These are phyloP conservation scores for Fusarium temperatum DNA, from an alignment of 2,329 filamentous ascomycete species.

Conservation along the genomic window DNA sequence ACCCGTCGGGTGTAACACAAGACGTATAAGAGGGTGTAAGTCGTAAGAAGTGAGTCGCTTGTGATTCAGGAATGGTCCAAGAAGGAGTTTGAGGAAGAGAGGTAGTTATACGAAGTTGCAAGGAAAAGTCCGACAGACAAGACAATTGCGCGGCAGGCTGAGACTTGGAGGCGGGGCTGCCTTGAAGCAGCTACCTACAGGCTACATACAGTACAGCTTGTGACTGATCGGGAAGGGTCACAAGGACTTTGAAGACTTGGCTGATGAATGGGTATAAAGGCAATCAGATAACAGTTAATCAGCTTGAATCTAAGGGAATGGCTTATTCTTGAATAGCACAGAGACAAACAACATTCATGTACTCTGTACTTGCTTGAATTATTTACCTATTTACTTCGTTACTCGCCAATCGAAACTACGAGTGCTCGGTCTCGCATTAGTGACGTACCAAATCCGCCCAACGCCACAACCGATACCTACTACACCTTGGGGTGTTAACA, in stretches of 20 bases:
- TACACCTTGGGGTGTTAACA: too few species aligned
- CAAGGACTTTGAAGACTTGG: slow-evolving; percentile 7
- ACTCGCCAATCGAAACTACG: background rate
- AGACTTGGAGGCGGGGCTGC: slow-evolving; percentile 17
- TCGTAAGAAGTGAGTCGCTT: background rate
- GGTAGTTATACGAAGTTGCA: slow-evolving; percentile 9
- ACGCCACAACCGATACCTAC: slow-evolving; percentile 32
- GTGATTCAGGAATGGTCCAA: background rate
- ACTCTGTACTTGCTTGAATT: background rate
- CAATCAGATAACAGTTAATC: background rate
- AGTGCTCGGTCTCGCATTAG: background rate
- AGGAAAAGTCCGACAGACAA: slow-evolving; percentile 4
- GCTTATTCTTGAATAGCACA: background rate
- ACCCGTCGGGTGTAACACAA: background rate
- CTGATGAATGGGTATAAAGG: background rate
- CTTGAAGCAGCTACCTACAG: slow-evolving; percentile 3
- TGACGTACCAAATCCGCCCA: slow-evolving; percentile 10
- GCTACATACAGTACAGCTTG: background rate
- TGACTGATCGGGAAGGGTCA: slow-evolving; percentile 18
- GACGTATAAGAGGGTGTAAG: background rate
- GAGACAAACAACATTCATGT: background rate
- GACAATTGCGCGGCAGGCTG: slow-evolving; percentile 31
- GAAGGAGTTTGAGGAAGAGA: background rate
- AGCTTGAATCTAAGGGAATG: background rate
- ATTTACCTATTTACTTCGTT: background rate